Evolutionary conservation across 2,329 filamentous ascomycete genomes (phyloP).

Genomic region (Trichoderma sp.): DNA sequence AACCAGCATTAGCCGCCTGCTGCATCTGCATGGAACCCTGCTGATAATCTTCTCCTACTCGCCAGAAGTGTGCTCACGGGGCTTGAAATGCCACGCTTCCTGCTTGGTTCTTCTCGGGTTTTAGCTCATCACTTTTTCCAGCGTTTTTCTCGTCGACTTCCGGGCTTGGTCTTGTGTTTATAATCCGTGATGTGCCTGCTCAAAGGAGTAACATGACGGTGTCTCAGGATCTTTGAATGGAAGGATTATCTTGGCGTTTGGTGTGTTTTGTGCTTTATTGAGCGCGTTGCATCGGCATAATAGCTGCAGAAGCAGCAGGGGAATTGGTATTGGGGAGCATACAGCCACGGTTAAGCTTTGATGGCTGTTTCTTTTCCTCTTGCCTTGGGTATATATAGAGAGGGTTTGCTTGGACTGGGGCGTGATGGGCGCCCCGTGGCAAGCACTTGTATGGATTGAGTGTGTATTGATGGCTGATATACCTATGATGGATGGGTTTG

Average conservation of each 20-base stretch:
- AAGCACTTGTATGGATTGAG: background rate
- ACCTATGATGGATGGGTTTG: no score
- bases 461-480: background rate
- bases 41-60: background rate
- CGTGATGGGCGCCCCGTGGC: background rate
- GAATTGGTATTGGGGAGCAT: slow-evolving; percentile 15
- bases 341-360: slow-evolving; percentile 10
- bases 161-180: slow-evolving; percentile 11
- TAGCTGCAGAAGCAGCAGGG: slow-evolving; percentile 18
- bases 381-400: no score
- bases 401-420: no score
- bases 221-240: background rate
- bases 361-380: background rate
- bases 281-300: slow-evolving; percentile 15
- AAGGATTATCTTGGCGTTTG: slow-evolving; percentile 9
- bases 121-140: background rate
- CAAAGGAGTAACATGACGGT: background rate
- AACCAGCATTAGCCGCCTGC: background rate
- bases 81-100: background rate
- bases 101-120: background rate
- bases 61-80: background rate
- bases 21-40: slow-evolving; percentile 15
- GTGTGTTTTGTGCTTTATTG: slow-evolving; percentile 14
- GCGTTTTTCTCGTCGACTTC: background rate
- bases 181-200: background rate